phyloP scores from a whole-genome alignment of 1,284 basidiomycete species.

The Exobasidium rhododendri region DNA sequence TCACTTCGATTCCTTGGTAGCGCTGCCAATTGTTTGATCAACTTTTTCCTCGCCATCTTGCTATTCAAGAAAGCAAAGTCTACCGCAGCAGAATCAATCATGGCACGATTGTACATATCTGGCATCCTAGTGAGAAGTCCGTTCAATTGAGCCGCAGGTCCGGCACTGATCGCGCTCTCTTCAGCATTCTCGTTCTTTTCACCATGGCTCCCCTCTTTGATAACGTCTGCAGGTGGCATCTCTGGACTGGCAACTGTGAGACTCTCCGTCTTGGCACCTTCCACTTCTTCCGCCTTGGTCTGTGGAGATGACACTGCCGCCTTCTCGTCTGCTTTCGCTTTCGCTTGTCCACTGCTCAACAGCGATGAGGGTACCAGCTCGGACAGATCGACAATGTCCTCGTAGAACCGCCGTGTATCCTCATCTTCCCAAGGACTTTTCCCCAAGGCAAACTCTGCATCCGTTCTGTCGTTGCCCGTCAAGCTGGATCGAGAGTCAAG shows the following conservation, averaged over 20 bases:
- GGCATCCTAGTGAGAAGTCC: slow-evolving; percentile 88
- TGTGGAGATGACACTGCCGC: not conserved
- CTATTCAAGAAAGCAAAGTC: slow-evolving; percentile 96
- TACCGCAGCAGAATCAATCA: slow-evolving; percentile 89
- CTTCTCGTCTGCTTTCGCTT: not conserved
- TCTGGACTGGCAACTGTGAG: not conserved
- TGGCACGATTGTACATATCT: slow-evolving; percentile 83
- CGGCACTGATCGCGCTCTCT: slow-evolving; percentile 61
- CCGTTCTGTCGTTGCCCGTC: slow-evolving; percentile 55
- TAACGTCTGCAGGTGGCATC: slow-evolving; percentile 14
- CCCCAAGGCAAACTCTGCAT: slow-evolving; percentile 59
- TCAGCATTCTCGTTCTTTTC: slow-evolving; percentile 44
- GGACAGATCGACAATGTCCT: slow-evolving; percentile 84
- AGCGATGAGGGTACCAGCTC: slow-evolving; percentile 85
- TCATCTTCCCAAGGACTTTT: slow-evolving; percentile 90
- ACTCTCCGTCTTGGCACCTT: not conserved
- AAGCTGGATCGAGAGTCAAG: slow-evolving; percentile 57
- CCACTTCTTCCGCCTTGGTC: not conserved
- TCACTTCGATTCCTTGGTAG: slow-evolving; percentile 86
- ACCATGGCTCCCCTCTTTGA: slow-evolving; percentile 21
- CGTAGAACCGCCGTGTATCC: slow-evolving; percentile 89
- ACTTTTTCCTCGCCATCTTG: slow-evolving; percentile 84
- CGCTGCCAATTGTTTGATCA: slow-evolving; percentile 70
- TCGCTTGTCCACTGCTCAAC: slow-evolving; percentile 21
- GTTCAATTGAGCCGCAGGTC: slow-evolving; percentile 86